These are phyloP conservation scores for Pascua sp. DNA, from an alignment of 1,284 basidiomycete genomes.

Conservation along the genomic window DNA sequence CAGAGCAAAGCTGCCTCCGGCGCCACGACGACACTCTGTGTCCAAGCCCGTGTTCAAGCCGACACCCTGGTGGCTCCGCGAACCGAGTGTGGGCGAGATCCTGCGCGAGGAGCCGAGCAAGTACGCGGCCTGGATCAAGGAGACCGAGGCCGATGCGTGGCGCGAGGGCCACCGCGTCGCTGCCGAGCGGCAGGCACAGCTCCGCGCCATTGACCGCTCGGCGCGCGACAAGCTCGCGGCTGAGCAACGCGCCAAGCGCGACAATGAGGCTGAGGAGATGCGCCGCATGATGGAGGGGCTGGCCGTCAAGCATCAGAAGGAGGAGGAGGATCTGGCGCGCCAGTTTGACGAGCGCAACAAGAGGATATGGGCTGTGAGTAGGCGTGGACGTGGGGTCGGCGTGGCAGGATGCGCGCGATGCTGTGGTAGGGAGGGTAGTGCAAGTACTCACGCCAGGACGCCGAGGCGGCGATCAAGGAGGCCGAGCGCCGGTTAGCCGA, in stretches of 20 bases:
- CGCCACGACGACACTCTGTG: slow-evolving; percentile 1
- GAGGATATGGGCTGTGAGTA: slow-evolving; percentile 41
- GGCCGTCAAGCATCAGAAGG: slow-evolving; percentile 26
- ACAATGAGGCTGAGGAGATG: slow-evolving; percentile 35
- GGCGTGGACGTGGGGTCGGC: no score
- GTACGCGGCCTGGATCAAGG: slow-evolving; percentile 30
- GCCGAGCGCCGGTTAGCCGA: slow-evolving; percentile 22
- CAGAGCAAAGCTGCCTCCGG: not conserved
- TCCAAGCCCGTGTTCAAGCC: not conserved
- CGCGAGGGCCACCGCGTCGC: slow-evolving; percentile 7
- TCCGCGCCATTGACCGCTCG: slow-evolving; percentile 6
- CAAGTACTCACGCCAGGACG: slow-evolving; percentile 24
- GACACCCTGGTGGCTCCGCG: slow-evolving; percentile 5
- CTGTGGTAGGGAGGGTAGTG: no score
- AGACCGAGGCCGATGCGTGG: slow-evolving; percentile 38
- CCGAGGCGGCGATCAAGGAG: slow-evolving; percentile 36
- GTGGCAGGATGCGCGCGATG: no score
- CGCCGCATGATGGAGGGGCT: slow-evolving; percentile 32
- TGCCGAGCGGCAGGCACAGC: not conserved
- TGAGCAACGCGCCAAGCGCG: slow-evolving; percentile 12
- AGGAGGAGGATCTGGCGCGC: slow-evolving; percentile 30
- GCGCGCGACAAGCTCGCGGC: slow-evolving; percentile 16
- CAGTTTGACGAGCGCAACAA: slow-evolving; percentile 35
- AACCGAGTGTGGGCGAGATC: slow-evolving; percentile 17
- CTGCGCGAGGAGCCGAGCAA: slow-evolving; percentile 26